Conservation (phyloP, 2,329 filamentous ascomycete species). For the Grosmannia clavigera region DNA sequence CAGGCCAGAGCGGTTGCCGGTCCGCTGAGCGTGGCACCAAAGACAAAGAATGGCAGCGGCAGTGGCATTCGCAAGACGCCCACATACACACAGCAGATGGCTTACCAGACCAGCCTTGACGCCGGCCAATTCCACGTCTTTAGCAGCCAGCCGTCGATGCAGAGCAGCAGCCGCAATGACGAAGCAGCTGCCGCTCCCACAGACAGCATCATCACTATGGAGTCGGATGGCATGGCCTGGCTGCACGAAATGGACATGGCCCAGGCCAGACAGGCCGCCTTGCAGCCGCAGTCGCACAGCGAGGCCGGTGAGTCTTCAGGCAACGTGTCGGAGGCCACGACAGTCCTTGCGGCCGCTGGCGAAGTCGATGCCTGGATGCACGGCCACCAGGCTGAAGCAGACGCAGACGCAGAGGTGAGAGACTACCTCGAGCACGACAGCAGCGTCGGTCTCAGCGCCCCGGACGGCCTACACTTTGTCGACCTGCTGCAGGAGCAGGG, state of each 20-base stretch:
- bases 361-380: neutral
- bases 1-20: neutral
- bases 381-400: neutral
- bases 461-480: neutral
- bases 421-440: neutral
- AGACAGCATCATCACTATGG: neutral
- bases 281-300: too few relatives aligned
- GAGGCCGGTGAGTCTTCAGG: neutral
- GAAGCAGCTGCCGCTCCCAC: neutral
- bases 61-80: neutral
- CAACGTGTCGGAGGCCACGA: neutral
- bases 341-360: too few relatives aligned
- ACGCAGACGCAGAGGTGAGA: neutral
- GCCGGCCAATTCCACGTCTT: constrained; percentile 6
- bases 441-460: neutral
- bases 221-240: neutral
- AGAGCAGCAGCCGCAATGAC: neutral
- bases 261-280: neutral
- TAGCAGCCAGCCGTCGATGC: constrained; percentile 1
- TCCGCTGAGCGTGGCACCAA: neutral
- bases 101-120: constrained; percentile 1
- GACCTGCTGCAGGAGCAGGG: neutral
- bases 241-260: neutral
- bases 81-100: constrained; percentile 8
- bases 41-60: too few relatives aligned